A percentile compares a stretch with the other conserved stretches of the same genome.
These are phyloP conservation scores for Blepharisma japonicum DNA, from an alignment of 73 alveolate species.

Conservation along the genomic window DNA sequence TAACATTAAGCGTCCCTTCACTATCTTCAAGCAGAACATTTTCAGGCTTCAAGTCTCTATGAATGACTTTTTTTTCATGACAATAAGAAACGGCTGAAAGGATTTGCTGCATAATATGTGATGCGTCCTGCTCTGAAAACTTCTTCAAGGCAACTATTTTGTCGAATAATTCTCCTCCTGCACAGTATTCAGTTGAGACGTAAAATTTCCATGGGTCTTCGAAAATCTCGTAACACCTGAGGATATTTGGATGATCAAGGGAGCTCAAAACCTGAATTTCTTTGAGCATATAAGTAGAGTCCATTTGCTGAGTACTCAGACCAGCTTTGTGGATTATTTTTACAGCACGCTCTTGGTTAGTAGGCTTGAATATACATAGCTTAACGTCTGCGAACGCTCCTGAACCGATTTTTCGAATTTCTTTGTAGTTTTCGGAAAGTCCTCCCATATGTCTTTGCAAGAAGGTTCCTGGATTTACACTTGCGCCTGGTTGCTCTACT, in stretches of 20 bases:
- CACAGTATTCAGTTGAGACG: conserved; percentile 43
- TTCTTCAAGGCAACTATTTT: conserved; percentile 79
- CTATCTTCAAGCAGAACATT: conserved; percentile 37
- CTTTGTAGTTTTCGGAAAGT: not conserved
- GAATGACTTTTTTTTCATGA: conserved; percentile 84
- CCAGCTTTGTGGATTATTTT: conserved; percentile 36
- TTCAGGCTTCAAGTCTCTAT: conserved; percentile 59
- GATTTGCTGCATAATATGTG: conserved; percentile 80
- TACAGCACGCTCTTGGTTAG: conserved; percentile 27
- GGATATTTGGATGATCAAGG: conserved; percentile 55
- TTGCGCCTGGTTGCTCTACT: not conserved
- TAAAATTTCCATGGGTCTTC: conserved; percentile 44
- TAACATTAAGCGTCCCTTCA: conserved; percentile 29
- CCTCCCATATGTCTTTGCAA: not conserved
- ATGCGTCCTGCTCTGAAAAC: conserved; percentile 85
- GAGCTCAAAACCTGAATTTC: conserved; percentile 39
- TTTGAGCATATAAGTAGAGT: conserved; percentile 10
- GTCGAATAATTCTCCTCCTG: conserved; percentile 89
- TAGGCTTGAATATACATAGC: not conserved
- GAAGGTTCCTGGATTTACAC: not conserved
- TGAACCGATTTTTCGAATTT: not conserved
- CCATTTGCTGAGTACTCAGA: not conserved
- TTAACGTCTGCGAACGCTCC: not conserved
- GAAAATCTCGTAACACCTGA: conserved; percentile 40
- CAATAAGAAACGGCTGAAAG: conserved; percentile 87